Evolutionary conservation across 441 rosid species (phyloP), one percentile per base, ranked within the genome.

Genomic region (Sinapis alba): DNA sequence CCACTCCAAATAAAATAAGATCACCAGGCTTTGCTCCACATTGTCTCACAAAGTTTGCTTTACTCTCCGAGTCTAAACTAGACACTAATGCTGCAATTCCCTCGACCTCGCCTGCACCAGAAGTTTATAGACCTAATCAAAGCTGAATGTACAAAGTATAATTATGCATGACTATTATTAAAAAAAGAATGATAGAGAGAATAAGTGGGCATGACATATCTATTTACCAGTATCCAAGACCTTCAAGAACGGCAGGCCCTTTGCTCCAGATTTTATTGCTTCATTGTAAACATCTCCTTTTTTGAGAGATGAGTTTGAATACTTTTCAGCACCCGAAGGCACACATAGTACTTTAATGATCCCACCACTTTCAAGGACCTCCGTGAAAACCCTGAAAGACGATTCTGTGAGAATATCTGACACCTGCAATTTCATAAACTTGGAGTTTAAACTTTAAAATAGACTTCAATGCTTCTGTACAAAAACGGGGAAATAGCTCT

Each of bases 221-320:
- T 32, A 45, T 72, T 76, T 89, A 95, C 99, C 96, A 84, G 85
- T 80, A 82, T 91, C 97, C 82, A 84, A 69, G 80, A 93, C 89
- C 87, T 93, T 95, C 73, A 95, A 84, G 81, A 92, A 95, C 45
- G 98, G 98, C 47, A 95, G 84, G 57, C 99, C 99, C 84, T 87
- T 93, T 56, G 96, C 98, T 78, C 98, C 99, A 27, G 99, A 90
- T 81, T 88, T 90, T 13, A 89, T 76, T 60, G 98, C 97, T 83
- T 93, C 93, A 51, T 65, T 85, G 76, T 85, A 88, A 69, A 93
- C 56, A 69, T 93, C 92, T 74, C 99, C 98, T 83, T 95, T 95
- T 84, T 93, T 95, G 41, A 95, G 94, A 79, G 90, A 87, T 21
- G 97, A 87, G 72, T 88, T 95, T 59, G 98, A 95, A 81, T 88